Conservation (phyloP, 345 rosid species). For the Reutealis trisperma region DNA sequence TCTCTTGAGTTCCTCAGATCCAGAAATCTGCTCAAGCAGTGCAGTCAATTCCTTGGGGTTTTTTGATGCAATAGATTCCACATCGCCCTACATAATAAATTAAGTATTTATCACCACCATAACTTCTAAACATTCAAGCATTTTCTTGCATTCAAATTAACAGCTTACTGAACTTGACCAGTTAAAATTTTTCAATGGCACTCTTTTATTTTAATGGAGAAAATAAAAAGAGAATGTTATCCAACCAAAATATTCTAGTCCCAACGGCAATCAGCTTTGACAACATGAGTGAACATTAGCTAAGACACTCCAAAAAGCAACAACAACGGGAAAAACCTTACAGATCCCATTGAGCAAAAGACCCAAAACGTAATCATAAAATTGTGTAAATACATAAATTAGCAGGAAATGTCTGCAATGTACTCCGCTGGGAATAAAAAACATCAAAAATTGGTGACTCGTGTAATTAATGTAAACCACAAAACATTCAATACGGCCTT, state of each 20-base stretch:
- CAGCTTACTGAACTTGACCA: neutral
- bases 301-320: neutral
- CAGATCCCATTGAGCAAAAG: neutral
- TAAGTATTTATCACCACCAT: neutral
- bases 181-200: neutral
- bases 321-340: neutral
- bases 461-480: no score
- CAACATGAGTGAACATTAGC: neutral
- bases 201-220: neutral
- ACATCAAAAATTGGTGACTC: neutral
- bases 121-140: neutral
- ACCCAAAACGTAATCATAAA: neutral
- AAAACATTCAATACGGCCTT: neutral
- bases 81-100: slow-evolving; percentile 72
- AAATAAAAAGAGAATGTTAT: neutral
- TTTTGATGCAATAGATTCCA: slow-evolving; percentile 97
- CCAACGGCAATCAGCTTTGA: neutral
- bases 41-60: slow-evolving; percentile 93
- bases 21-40: slow-evolving; percentile 91
- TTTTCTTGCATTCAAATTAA: neutral
- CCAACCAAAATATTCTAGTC: neutral
- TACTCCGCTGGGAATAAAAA: neutral
- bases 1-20: slow-evolving; percentile 92
- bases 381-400: neutral
- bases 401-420: neutral